phyloP scores from a whole-genome alignment of 805 yeast genomes.

The Metschnikowia colocasiae region DNA sequence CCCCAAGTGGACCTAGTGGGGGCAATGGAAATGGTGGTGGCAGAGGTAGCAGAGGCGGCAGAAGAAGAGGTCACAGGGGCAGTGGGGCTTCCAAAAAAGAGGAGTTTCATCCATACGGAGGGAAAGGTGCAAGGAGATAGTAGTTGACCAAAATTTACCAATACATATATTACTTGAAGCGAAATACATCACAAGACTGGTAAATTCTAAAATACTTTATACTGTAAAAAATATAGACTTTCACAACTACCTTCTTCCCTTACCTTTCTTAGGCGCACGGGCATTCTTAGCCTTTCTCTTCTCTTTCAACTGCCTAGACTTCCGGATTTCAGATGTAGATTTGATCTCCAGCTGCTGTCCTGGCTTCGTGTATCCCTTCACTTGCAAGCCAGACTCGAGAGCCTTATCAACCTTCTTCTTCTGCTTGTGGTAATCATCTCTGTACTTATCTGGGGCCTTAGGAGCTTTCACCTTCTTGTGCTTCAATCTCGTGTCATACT shows the following conservation, averaged over 20 bases:
- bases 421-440: slow-evolving; percentile 83
- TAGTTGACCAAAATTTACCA: neutral
- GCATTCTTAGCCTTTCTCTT: slow-evolving; percentile 81
- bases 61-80: slow-evolving; percentile 19
- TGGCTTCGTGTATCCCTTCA: slow-evolving; percentile 60
- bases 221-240: neutral
- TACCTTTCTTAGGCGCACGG: slow-evolving; percentile 50
- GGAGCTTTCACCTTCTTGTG: slow-evolving; percentile 81
- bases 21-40: slow-evolving; percentile 26
- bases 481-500: slow-evolving; percentile 49
- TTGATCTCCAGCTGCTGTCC: slow-evolving; percentile 56
- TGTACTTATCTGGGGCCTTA: slow-evolving; percentile 79
- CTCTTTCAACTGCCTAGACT: slow-evolving; percentile 65
- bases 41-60: slow-evolving; percentile 26
- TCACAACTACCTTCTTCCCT: slow-evolving; percentile 4
- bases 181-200: neutral
- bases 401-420: slow-evolving; percentile 81
- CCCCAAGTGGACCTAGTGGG: slow-evolving; percentile 20
- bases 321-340: slow-evolving; percentile 72
- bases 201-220: neutral
- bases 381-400: slow-evolving; percentile 63
- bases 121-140: slow-evolving; percentile 35
- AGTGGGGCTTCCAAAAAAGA: slow-evolving; percentile 23
- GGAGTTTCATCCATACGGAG: slow-evolving; percentile 42
- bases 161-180: neutral